Evolutionary conservation across 148 eudicot genomes (phyloP).

Genomic region (Heliamphora exappendiculata): DNA sequence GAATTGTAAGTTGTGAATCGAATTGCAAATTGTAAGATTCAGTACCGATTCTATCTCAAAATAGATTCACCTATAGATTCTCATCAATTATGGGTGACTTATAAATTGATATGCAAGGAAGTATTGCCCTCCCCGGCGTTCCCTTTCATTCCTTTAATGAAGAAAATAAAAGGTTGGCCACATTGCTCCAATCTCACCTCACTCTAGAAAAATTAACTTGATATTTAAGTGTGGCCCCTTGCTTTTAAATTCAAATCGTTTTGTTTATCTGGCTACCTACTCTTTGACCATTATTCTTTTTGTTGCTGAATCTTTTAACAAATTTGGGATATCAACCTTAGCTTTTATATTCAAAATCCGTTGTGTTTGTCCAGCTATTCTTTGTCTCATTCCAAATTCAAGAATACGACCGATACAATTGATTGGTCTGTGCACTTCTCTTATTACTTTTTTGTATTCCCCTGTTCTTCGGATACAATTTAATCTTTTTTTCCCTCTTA

Average conservation of each 20-base stretch:
- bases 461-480: no score
- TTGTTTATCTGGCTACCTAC: not conserved
- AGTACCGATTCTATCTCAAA: no score
- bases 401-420: no score
- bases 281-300: not conserved
- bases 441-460: no score
- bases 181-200: not conserved
- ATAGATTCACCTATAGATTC: no score
- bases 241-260: not conserved
- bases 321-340: not conserved
- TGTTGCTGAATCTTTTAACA: not conserved
- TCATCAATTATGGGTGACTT: no score
- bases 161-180: not conserved
- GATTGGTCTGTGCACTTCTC: no score
- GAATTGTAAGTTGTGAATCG: no score
- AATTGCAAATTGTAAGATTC: no score
- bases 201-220: not conserved
- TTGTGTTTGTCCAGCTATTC: not conserved
- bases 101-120: no score
- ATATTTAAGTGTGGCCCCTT: not conserved
- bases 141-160: not conserved
- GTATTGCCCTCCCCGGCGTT: not conserved
- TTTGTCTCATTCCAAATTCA: not conserved
- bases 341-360: not conserved
- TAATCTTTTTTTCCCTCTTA: no score